A percentile compares a stretch with the other conserved stretches of the same genome.
Conservation (phyloP, 805 yeast genomes). For the Cyberlindnera suaveolens region DNA sequence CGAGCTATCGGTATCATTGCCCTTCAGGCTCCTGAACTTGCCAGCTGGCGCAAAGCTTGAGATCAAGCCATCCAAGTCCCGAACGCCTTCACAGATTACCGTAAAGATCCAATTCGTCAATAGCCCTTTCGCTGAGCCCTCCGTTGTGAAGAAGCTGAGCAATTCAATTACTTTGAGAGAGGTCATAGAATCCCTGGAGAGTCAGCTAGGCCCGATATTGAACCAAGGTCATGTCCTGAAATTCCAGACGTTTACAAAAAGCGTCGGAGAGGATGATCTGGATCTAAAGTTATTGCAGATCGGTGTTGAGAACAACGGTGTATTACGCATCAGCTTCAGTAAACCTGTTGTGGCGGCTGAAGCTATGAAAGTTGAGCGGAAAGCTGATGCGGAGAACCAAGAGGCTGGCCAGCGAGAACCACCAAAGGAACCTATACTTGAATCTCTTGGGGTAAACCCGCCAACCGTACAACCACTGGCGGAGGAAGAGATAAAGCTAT, state of each 20-base stretch:
- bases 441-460: not conserved
- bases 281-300: conserved; percentile 9
- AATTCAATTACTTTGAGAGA: conserved; percentile 10
- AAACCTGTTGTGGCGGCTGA: conserved; percentile 1
- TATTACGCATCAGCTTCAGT: conserved; percentile 18
- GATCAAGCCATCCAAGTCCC: conserved; percentile 14
- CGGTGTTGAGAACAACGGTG: conserved; percentile 22
- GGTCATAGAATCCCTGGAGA: conserved; percentile 14
- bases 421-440: not conserved
- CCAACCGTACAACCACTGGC: not conserved
- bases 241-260: conserved; percentile 17
- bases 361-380: not conserved
- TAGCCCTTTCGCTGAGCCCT: conserved; percentile 17
- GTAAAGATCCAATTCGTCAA: conserved; percentile 27
- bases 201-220: conserved; percentile 13
- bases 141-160: conserved; percentile 21
- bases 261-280: conserved; percentile 10
- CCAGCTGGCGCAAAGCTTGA: conserved; percentile 39
- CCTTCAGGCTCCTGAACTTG: conserved; percentile 36
- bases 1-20: conserved; percentile 32
- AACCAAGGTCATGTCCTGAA: conserved; percentile 13
- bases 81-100: conserved; percentile 16
- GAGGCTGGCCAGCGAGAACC: not conserved
- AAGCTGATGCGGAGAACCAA: not conserved
- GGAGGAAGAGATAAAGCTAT: not conserved